Evolutionary conservation across 768 basidiomycete species (phyloP).

Genomic region (Trametes villosa): DNA sequence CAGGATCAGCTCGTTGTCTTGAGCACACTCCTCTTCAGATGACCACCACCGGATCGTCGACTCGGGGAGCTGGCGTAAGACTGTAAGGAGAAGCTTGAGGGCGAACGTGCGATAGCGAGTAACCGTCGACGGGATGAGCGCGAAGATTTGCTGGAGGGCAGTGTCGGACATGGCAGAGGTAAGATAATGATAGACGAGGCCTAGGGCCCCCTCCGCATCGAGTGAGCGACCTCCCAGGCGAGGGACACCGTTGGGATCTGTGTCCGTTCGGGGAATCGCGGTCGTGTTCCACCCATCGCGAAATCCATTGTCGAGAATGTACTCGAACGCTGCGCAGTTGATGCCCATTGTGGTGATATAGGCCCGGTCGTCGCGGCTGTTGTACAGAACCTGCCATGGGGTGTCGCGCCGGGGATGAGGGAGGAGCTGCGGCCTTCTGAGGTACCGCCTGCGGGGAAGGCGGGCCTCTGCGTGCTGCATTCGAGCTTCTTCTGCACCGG

Average conservation of each 20-base stretch:
- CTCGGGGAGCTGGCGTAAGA: conserved; percentile 36
- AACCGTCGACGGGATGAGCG: conserved; percentile 42
- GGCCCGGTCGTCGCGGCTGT: conserved; percentile 39
- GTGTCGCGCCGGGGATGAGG: conserved; percentile 39
- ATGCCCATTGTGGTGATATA: conserved; percentile 47
- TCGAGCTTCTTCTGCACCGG: neutral
- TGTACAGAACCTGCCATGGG: conserved; percentile 42
- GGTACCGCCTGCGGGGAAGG: conserved; percentile 32
- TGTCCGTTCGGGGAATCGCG: conserved; percentile 40
- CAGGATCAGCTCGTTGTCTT: conserved; percentile 34
- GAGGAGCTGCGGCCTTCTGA: conserved; percentile 37
- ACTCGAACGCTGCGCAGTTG: conserved; percentile 40
- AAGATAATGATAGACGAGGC: conserved; percentile 47
- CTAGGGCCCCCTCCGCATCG: conserved; percentile 44
- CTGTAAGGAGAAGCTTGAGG: conserved; percentile 36
- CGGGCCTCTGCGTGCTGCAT: neutral
- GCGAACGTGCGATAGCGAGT: conserved; percentile 42
- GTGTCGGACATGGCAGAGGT: conserved; percentile 45
- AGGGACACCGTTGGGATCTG: conserved; percentile 26
- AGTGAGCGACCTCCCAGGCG: conserved; percentile 37
- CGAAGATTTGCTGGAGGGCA: conserved; percentile 47
- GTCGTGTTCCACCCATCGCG: conserved; percentile 3
- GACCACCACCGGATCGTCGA: conserved; percentile 34
- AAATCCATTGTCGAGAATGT: conserved; percentile 42
- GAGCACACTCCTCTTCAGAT: conserved; percentile 36